phyloP scores from a whole-genome alignment of 768 basidiomycete species.

The Lyophyllum semitale region DNA sequence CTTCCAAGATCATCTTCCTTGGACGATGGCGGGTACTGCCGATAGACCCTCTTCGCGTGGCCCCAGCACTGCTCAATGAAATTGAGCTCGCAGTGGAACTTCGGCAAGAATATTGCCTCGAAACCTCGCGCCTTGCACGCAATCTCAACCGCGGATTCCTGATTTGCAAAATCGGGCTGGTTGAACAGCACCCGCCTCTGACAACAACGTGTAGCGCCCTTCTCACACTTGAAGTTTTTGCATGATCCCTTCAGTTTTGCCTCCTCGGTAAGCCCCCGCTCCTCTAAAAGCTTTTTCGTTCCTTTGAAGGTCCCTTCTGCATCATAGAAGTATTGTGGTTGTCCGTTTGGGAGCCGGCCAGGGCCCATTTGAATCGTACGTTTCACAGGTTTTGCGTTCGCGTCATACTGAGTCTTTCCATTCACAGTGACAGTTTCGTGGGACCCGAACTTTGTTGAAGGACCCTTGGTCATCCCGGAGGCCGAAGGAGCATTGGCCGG shows the following conservation, averaged over 20 bases:
- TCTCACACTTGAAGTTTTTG: conserved; percentile 28
- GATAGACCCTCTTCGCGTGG: conserved; percentile 8
- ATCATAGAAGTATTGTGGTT: conserved; percentile 30
- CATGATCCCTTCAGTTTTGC: conserved; percentile 8
- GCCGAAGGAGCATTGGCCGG: conserved; percentile 32
- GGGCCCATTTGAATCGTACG: conserved; percentile 37
- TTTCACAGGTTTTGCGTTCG: no score
- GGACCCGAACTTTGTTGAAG: conserved; percentile 17
- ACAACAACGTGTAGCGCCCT: conserved; percentile 28
- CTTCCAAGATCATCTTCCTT: conserved; percentile 6
- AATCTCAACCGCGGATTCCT: conserved; percentile 32
- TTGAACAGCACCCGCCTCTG: conserved; percentile 36
- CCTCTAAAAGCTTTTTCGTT: conserved; percentile 35
- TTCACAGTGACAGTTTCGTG: no score
- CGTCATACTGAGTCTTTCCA: no score
- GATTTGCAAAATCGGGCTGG: conserved; percentile 41
- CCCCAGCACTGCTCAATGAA: conserved; percentile 18
- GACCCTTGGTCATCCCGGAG: conserved; percentile 32
- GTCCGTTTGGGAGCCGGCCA: conserved; percentile 21
- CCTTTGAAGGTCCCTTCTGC: conserved; percentile 46
- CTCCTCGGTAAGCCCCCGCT: conserved; percentile 21
- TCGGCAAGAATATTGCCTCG: conserved; percentile 8
- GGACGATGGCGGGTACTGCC: conserved; percentile 8
- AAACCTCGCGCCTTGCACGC: background rate
- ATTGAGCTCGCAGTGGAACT: conserved; percentile 14